Conservation (phyloP, 148 eudicot species). For the Cornus kousa region DNA sequence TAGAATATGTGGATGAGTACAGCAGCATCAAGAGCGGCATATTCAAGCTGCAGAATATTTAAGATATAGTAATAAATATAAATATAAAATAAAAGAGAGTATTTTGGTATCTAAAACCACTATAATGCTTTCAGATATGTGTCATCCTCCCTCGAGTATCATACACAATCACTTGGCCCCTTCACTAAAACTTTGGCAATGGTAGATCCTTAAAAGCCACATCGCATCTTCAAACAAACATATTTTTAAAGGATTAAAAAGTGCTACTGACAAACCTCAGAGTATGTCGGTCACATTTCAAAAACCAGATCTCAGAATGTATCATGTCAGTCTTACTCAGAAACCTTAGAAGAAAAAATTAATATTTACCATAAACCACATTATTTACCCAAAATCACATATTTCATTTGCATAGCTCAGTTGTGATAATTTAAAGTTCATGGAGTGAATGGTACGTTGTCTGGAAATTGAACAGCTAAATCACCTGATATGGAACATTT, state of each 20-base stretch:
- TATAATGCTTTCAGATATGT: not conserved
- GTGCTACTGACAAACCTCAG: not conserved
- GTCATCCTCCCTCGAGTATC: no score
- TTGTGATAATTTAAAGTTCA: not conserved
- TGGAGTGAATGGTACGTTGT: not conserved
- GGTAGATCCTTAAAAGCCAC: not conserved
- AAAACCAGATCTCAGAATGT: not conserved
- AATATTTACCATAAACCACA: not conserved
- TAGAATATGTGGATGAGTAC: slow-evolving; percentile 90
- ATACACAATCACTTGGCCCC: not conserved
- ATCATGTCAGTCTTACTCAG: not conserved
- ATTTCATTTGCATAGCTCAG: not conserved
- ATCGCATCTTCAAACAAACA: not conserved
- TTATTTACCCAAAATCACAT: not conserved
- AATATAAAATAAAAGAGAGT: not conserved
- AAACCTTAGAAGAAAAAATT: not conserved
- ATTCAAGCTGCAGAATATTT: slow-evolving; percentile 65
- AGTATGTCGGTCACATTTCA: not conserved
- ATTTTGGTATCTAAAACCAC: not conserved
- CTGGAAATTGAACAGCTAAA: not conserved
- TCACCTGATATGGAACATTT: not conserved
- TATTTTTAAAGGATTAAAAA: not conserved
- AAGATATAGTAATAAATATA: not conserved
- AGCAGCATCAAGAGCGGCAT: slow-evolving; percentile 98
- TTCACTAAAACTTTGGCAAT: not conserved